Base-by-base conservation (phyloP, 106 monocot genomes). In the Apostasia shenzhenica region DNA sequence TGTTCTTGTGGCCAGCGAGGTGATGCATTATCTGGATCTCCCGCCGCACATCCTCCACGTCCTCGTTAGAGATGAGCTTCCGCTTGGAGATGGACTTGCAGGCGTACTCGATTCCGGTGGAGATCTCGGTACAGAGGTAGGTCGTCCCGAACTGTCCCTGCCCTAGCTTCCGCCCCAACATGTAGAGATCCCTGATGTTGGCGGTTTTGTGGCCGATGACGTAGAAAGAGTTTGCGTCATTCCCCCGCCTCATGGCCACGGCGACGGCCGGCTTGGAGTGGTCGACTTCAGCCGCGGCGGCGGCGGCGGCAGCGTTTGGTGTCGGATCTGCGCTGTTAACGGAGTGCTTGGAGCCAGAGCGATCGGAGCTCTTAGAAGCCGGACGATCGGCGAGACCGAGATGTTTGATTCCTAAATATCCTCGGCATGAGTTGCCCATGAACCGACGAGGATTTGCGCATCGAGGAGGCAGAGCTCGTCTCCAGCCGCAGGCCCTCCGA, bases 11-110 rank as follows among this genome's bases (percentile, higher is more conserved):
- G 47, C 81, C 81, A 3, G 81, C 43, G 5, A 81, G 60, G 52
- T 81, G 81, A 63, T 81, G 81, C 81, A 81, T 81, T 41, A 81
- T 81, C 72, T 81, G 81, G 59, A 81, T 76, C 72, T 81, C 81
- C 47, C 81, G 41, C 42, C 81, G 63, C 47, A 81, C 81, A 41
- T 81, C 81, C 11, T 81, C 81, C 0, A 81, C 76, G 54, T 81
- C 81, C 6, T 81, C 81, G 54, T 63, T 72, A 14, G 81, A 51
- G 1, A 76, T 54, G 9, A 81, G 81, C 76, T 81, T 81, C 67
- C 81, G 66, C 71, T 81, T 81, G 53, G 72, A 72, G 72, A 81
- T 81, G 4, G 81, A 76, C 59, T 81, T 81, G 72, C 81, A 81
- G 14, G 81, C 81, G 59, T 76, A 81, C 42, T 72, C 72, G 12